Evolutionary conservation across 2,329 filamentous ascomycete genomes (phyloP).

Genomic region (Metarhizium guizhouense): DNA sequence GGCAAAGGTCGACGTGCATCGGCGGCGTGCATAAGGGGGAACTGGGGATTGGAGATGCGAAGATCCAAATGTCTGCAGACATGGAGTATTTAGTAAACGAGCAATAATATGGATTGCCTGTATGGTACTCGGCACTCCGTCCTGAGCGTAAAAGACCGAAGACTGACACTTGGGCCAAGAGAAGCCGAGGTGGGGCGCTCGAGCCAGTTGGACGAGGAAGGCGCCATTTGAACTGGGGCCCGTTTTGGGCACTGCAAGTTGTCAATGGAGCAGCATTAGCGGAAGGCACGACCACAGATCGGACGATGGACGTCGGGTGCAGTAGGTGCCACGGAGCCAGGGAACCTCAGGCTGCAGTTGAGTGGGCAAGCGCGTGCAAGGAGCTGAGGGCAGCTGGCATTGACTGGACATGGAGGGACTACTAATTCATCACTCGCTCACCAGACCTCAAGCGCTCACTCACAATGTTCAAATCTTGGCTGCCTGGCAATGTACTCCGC

Average conservation of each 20-base stretch:
- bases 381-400: too few species aligned
- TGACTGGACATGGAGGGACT: too few species aligned
- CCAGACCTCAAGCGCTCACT: too few species aligned
- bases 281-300: neutral
- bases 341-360: too few species aligned
- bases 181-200: neutral
- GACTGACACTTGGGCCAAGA: neutral
- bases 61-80: neutral
- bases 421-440: too few species aligned
- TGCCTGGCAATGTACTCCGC: too few species aligned
- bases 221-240: neutral
- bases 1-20: neutral
- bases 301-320: too few species aligned
- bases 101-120: neutral
- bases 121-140: too few species aligned
- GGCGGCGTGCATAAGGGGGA: neutral
- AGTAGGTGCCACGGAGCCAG: too few species aligned
- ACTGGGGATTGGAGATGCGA: neutral
- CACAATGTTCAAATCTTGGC: too few species aligned
- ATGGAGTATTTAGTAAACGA: neutral
- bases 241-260: neutral
- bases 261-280: neutral
- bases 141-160: too few species aligned
- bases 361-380: too few species aligned
- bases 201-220: neutral